Base-by-base conservation (phyloP, 352 stramenopile genomes). In the Pythium inflatum region DNA sequence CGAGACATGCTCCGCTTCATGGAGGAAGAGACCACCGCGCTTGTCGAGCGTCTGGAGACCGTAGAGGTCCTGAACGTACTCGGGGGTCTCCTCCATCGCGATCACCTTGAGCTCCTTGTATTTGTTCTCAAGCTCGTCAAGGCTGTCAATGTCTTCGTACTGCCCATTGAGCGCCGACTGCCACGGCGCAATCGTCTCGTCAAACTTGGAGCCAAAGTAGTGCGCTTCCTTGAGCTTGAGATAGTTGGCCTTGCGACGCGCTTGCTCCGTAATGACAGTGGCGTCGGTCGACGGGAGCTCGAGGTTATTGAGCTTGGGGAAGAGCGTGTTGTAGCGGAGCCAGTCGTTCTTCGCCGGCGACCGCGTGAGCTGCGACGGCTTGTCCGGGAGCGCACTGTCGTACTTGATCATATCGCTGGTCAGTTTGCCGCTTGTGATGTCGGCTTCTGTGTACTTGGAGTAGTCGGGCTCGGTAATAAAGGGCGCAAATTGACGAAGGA, bases 181-280 rank as follows among this genome's bases (percentile, higher is more conserved):
- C 73, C 76, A 85, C 13, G 80, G 80, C 20, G 76, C 68, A 33
- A 83, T 70, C 6, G 78, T 61, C n/a, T 74, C 74, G 54, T 85
- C 80, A n/a, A 71, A 63, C 22, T 66, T 55, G 0, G 75, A 76
- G 0, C 54, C 71, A 33, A 88, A 81, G 62, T 78, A 85, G 53
- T 85, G 74, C 0, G 72, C 78, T 9, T 63, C 57, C 25, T 57
- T 38, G 31, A 73, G 28, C 30, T 53, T 56, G 28, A 73, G 43
- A 28, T 68, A 73, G 65, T 88, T 88, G 64, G 41, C 34, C 28
- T 75, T 77, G 31, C 74, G 78, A 28, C 76, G 73, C 28, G 66
- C 41, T 30, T 77, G 64, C 25, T 78, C 62, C 2, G 46, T 33
- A 4, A 18, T 14, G 36, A 16, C 16, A 43, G 36, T 43, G 9